Percentiles rank a stretch among this genome's conserved stretches.
Evolutionary conservation across 1,139 yeast species (phyloP).

Genomic region (Sugiyamaella castrensis): DNA sequence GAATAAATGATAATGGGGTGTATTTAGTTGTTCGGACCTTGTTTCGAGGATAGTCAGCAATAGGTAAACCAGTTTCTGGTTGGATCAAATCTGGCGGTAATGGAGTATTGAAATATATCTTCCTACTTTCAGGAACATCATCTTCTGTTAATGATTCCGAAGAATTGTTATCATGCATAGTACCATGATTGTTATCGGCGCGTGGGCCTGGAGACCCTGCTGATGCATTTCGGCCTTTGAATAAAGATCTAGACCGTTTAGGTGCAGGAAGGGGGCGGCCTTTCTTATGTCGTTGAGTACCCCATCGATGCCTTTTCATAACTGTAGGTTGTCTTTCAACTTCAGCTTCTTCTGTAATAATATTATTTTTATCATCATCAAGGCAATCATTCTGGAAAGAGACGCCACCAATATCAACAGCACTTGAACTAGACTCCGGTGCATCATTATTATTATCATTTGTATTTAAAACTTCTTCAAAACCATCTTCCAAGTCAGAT

Average conservation of each 20-base stretch:
- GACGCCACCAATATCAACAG: background rate
- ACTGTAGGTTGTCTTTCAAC: conserved; percentile 30
- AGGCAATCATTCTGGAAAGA: background rate
- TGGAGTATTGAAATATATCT: conserved; percentile 57
- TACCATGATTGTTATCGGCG: conserved; percentile 7
- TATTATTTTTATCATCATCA: background rate
- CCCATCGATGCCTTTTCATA: conserved; percentile 84
- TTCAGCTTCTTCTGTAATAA: background rate
- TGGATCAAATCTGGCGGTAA: conserved; percentile 64
- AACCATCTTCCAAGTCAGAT: conserved; percentile 4
- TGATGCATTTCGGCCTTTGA: conserved; percentile 20
- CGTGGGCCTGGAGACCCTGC: conserved; percentile 4
- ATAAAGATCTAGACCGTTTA: conserved; percentile 30
- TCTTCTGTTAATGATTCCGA: conserved; percentile 4
- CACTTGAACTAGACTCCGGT: background rate
- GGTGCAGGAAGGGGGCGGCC: conserved; percentile 55
- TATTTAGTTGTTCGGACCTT: conserved; percentile 95
- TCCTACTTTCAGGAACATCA: conserved; percentile 13
- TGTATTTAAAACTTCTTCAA: conserved; percentile 7
- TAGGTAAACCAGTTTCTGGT: conserved; percentile 57
- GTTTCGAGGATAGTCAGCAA: conserved; percentile 65
- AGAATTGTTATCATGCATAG: conserved; percentile 11
- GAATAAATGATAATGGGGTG: conserved; percentile 84
- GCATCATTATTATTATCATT: background rate
- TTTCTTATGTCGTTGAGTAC: conserved; percentile 74